Evolutionary conservation across 148 eudicot genomes (phyloP).

Genomic region (Chenopodium suecicum): DNA sequence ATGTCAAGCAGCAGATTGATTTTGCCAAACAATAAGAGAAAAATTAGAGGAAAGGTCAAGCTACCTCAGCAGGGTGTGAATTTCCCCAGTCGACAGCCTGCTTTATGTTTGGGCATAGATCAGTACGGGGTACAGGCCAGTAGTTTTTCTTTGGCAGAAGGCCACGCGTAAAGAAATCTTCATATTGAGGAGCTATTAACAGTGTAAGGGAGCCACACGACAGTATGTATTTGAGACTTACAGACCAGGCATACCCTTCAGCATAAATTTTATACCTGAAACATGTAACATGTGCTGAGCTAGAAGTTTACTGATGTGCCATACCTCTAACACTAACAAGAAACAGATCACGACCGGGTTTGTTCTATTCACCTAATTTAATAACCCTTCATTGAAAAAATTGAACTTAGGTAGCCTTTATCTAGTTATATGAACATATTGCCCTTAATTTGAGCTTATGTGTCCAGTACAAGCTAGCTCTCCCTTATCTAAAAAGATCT

Average conservation of each 20-base stretch:
- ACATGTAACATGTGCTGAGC: background rate
- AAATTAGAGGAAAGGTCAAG: background rate
- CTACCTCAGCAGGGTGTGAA: conserved; percentile 50
- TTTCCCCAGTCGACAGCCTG: conserved; percentile 80
- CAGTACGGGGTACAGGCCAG: conserved; percentile 59
- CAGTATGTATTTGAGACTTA: conserved; percentile 85
- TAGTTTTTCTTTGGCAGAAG: conserved; percentile 63
- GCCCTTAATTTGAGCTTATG: background rate
- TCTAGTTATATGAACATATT: too few relatives aligned
- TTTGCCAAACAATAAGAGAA: conserved; percentile 7
- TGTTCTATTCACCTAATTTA: background rate
- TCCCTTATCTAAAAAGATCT: background rate
- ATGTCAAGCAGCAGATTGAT: background rate
- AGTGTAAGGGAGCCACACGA: conserved; percentile 79
- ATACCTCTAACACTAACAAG: background rate
- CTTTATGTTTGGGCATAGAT: conserved; percentile 63
- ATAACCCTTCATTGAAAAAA: too few relatives aligned
- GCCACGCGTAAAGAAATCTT: conserved; percentile 87
- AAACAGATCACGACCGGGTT: background rate
- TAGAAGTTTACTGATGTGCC: background rate
- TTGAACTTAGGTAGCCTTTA: background rate
- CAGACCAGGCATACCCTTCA: conserved; percentile 98
- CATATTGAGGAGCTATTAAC: conserved; percentile 62
- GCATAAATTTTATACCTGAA: conserved; percentile 90
- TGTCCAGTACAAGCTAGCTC: background rate